phyloP scores from a whole-genome alignment of 768 basidiomycete genomes.

The Ramaria rubella region DNA sequence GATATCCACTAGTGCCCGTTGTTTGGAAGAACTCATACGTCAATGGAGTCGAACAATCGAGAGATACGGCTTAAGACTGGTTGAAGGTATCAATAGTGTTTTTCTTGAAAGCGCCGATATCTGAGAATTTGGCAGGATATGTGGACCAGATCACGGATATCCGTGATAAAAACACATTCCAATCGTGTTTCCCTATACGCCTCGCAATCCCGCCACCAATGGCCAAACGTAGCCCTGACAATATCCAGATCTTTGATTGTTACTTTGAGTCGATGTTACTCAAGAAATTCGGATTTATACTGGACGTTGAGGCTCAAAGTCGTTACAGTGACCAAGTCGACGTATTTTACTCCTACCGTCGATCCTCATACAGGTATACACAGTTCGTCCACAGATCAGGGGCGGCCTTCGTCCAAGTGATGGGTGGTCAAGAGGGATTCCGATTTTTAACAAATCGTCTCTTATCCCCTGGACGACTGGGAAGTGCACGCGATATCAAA shows the following conservation, averaged over 20 bases:
- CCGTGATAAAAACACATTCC: constrained; percentile 79
- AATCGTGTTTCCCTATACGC: constrained; percentile 79
- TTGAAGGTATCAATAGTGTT: constrained; percentile 52
- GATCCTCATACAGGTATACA: constrained; percentile 67
- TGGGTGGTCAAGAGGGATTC: constrained; percentile 75
- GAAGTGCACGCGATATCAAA: constrained; percentile 52
- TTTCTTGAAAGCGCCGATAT: neutral
- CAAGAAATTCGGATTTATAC: constrained; percentile 70
- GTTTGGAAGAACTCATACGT: constrained; percentile 82
- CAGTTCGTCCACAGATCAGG: constrained; percentile 92
- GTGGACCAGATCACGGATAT: constrained; percentile 89
- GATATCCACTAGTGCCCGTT: constrained; percentile 89
- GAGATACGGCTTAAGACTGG: constrained; percentile 82
- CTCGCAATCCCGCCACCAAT: constrained; percentile 72
- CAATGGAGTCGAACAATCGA: constrained; percentile 80
- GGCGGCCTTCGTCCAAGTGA: constrained; percentile 82
- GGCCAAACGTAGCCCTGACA: constrained; percentile 60
- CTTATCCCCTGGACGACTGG: constrained; percentile 55
- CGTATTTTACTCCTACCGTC: constrained; percentile 85
- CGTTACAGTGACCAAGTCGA: constrained; percentile 78
- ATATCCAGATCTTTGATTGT: constrained; percentile 45
- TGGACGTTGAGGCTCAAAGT: constrained; percentile 72
- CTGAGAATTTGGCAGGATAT: constrained; percentile 30
- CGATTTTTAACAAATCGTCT: constrained; percentile 85
- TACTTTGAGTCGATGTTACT: constrained; percentile 82